A percentile compares a stretch with the other conserved stretches of the same genome.
Conservation (phyloP, 1,139 yeast species). For the Taphrina betulina region DNA sequence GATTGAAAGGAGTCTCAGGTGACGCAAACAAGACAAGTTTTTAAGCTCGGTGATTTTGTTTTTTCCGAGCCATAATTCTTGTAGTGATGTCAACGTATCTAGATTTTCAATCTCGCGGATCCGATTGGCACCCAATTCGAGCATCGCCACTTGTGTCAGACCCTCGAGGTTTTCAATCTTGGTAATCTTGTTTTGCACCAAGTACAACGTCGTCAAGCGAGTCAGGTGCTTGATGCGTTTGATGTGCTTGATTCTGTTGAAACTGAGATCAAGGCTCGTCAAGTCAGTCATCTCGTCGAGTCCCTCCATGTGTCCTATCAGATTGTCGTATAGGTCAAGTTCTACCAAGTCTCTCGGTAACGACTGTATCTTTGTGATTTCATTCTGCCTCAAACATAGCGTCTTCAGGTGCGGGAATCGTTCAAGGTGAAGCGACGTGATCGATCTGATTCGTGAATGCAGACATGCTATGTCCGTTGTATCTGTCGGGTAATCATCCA, state of each 20-base stretch:
- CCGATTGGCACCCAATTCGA: slow-evolving; percentile 91
- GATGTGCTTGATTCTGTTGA: slow-evolving; percentile 84
- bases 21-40: slow-evolving; percentile 59
- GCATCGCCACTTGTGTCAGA: slow-evolving; percentile 59
- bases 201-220: slow-evolving; percentile 65
- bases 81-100: slow-evolving; percentile 54
- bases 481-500: slow-evolving; percentile 27
- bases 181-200: slow-evolving; percentile 84
- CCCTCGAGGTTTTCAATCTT: slow-evolving; percentile 67
- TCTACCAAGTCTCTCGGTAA: slow-evolving; percentile 65
- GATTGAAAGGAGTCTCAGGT: slow-evolving; percentile 74
- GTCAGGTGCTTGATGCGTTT: slow-evolving; percentile 69
- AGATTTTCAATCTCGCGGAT: slow-evolving; percentile 63
- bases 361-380: slow-evolving; percentile 69
- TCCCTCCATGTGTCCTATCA: slow-evolving; percentile 76
- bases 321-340: slow-evolving; percentile 86
- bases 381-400: slow-evolving; percentile 79
- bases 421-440: slow-evolving; percentile 11
- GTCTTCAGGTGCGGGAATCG: slow-evolving; percentile 41
- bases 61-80: slow-evolving; percentile 91
- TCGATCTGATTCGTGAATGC: slow-evolving; percentile 24
- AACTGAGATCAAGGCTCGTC: slow-evolving; percentile 73
- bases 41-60: slow-evolving; percentile 64
- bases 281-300: slow-evolving; percentile 44
- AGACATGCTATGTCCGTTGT: slow-evolving; percentile 19